phyloP scores from a whole-genome alignment of 2,329 filamentous ascomycete species.

The Aspergillus candidus region DNA sequence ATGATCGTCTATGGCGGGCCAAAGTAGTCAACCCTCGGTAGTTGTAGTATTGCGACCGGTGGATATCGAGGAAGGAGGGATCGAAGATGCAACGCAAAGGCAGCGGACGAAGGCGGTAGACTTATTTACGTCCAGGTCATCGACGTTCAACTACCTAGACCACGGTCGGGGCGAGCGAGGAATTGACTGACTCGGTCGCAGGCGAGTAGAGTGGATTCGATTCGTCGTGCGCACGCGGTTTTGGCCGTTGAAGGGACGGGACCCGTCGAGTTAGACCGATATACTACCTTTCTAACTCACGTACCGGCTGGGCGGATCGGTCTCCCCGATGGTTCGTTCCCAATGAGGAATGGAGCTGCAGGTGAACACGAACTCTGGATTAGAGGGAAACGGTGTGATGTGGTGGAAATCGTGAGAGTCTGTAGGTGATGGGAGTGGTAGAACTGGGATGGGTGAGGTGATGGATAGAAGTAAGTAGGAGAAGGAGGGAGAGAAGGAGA shows the following conservation, averaged over 20 bases:
- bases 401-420: background rate
- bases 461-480: too few relatives aligned
- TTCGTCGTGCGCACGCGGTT: constrained; percentile 9
- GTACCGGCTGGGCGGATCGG: constrained; percentile 9
- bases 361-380: background rate
- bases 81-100: background rate
- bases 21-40: background rate
- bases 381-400: background rate
- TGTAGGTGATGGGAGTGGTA: background rate
- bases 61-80: constrained; percentile 3
- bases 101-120: too few relatives aligned
- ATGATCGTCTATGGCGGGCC: constrained; percentile 12
- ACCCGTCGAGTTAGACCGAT: constrained; percentile 4
- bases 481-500: too few relatives aligned
- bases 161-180: too few relatives aligned
- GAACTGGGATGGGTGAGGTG: too few relatives aligned
- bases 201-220: constrained; percentile 6
- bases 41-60: constrained; percentile 16
- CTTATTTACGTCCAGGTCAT: too few relatives aligned
- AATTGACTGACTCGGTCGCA: too few relatives aligned
- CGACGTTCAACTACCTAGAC: too few relatives aligned
- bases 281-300: background rate
- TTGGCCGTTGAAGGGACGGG: constrained; percentile 9
- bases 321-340: constrained; percentile 4
- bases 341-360: background rate